Evolutionary conservation across 805 yeast species (phyloP).

Genomic region (Ogataea chonburiensis): DNA sequence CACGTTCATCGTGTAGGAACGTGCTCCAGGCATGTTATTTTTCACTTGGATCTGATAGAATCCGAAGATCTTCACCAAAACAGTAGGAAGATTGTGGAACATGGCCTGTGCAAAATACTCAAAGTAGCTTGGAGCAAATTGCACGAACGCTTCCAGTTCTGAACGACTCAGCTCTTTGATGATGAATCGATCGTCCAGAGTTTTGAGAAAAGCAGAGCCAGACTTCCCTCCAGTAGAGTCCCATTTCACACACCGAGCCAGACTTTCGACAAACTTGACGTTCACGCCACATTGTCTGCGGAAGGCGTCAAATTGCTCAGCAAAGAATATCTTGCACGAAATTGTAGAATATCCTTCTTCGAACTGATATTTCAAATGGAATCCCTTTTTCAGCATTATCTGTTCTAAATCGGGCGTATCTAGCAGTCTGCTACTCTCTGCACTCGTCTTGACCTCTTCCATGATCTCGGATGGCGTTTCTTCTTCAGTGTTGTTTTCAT

Average conservation of each 20-base stretch:
- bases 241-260: slow-evolving; percentile 94
- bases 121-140: slow-evolving; percentile 94
- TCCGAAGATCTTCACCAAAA: slow-evolving; percentile 91
- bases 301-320: slow-evolving; percentile 96
- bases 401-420: slow-evolving; percentile 49
- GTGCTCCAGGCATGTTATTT: slow-evolving; percentile 66
- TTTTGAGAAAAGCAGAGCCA: slow-evolving; percentile 90
- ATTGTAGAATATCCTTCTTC: slow-evolving; percentile 79
- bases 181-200: slow-evolving; percentile 85
- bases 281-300: slow-evolving; percentile 78
- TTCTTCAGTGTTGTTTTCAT: slow-evolving; percentile 20
- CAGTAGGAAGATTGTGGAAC: slow-evolving; percentile 93
- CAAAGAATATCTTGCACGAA: slow-evolving; percentile 91
- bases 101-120: slow-evolving; percentile 93
- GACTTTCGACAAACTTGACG: slow-evolving; percentile 77
- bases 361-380: slow-evolving; percentile 89
- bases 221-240: slow-evolving; percentile 95
- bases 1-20: slow-evolving; percentile 80
- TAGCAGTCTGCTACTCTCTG: slow-evolving; percentile 11
- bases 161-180: slow-evolving; percentile 84
- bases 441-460: slow-evolving; percentile 2
- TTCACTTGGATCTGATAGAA: slow-evolving; percentile 90
- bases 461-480: slow-evolving; percentile 12
- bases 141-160: slow-evolving; percentile 90
- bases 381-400: slow-evolving; percentile 77